A percentile compares a stretch with the other conserved stretches of the same genome.
These are phyloP conservation scores for Cyathus striatus DNA, from an alignment of 768 basidiomycete genomes.

Conservation along the genomic window DNA sequence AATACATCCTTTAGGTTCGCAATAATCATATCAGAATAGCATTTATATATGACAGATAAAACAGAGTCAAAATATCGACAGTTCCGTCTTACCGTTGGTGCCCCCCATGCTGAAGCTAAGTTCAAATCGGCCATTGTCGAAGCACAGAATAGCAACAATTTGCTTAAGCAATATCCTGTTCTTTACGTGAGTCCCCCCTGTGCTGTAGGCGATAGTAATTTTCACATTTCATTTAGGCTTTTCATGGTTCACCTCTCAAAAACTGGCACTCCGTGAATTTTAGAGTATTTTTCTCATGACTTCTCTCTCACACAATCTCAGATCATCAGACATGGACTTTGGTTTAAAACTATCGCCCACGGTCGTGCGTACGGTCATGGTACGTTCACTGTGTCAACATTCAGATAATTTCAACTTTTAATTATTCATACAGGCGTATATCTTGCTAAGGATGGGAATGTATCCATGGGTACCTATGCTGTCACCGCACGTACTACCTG, in stretches of 20 bases:
- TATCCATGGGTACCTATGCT: slow-evolving; percentile 45
- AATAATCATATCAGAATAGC: background rate
- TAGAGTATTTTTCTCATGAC: background rate
- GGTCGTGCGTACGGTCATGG: slow-evolving; percentile 66
- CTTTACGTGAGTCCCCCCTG: slow-evolving; percentile 30
- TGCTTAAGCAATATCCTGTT: slow-evolving; percentile 41
- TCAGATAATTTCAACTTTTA: slow-evolving; percentile 2
- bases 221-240: slow-evolving; percentile 37
- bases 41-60: background rate
- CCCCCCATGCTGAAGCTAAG: slow-evolving; percentile 67
- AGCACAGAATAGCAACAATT: slow-evolving; percentile 30
- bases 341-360: slow-evolving; percentile 50
- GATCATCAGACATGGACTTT: slow-evolving; percentile 72
- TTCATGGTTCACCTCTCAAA: slow-evolving; percentile 58
- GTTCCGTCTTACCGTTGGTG: slow-evolving; percentile 66
- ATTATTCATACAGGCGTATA: slow-evolving; percentile 49
- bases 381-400: slow-evolving; percentile 12
- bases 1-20: slow-evolving; percentile 16
- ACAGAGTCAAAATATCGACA: slow-evolving; percentile 47
- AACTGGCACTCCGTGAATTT: slow-evolving; percentile 67
- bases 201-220: background rate
- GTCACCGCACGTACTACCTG: slow-evolving; percentile 28
- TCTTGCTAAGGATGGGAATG: slow-evolving; percentile 51
- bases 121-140: slow-evolving; percentile 40
- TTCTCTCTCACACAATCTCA: slow-evolving; percentile 12